phyloP scores from a whole-genome alignment of 331 rosid genomes.

The Dryas integrifolia region DNA sequence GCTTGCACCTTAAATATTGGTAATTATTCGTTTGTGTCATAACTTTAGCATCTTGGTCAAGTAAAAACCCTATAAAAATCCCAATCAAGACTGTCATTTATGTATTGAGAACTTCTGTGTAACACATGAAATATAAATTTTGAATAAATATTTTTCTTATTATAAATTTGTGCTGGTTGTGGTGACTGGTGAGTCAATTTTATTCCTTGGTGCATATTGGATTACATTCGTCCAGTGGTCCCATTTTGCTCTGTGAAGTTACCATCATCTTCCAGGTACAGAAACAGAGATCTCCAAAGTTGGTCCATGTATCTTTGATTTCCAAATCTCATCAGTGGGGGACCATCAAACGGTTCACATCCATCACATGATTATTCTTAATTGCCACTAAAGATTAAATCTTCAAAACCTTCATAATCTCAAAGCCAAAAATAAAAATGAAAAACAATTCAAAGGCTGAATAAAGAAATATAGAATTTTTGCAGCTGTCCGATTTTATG shows the following conservation, averaged over 20 bases:
- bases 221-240: slow-evolving; percentile 42
- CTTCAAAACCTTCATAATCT: slow-evolving; percentile 8
- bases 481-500: slow-evolving; percentile 9
- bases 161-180: too few species aligned
- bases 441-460: neutral
- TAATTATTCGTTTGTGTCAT: neutral
- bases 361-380: slow-evolving; percentile 7
- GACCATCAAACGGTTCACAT: slow-evolving; percentile 39
- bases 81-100: too few species aligned
- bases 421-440: neutral
- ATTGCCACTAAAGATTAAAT: neutral
- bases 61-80: too few species aligned
- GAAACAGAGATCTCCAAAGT: slow-evolving; percentile 44
- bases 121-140: too few species aligned
- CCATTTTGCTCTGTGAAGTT: slow-evolving; percentile 43
- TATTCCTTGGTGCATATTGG: neutral
- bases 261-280: slow-evolving; percentile 50
- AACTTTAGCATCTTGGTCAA: neutral
- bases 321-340: slow-evolving; percentile 40
- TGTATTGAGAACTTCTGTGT: too few species aligned
- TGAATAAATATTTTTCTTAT: too few species aligned
- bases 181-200: neutral
- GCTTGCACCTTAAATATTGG: too few species aligned
- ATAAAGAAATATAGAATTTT: neutral
- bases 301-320: slow-evolving; percentile 51